phyloP scores from a whole-genome alignment of 2,329 filamentous ascomycete genomes.

The Neopestalotiopsis sp. region DNA sequence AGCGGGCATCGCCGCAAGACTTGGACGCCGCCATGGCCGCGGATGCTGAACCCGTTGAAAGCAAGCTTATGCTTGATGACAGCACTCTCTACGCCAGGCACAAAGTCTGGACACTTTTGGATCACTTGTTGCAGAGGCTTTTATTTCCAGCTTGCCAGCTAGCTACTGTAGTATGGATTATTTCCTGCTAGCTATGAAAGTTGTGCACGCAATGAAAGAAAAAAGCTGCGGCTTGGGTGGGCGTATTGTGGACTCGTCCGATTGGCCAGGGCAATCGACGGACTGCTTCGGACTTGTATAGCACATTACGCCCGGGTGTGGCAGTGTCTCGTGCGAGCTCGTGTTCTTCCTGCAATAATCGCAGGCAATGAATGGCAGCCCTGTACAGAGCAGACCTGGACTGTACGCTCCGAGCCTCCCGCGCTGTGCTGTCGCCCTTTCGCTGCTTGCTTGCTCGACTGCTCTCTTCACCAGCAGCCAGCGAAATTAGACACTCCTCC shows the following conservation, averaged over 20 bases:
- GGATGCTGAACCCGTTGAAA: slow-evolving; percentile 1
- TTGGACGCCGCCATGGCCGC: neutral
- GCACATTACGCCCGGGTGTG: slow-evolving; percentile 7
- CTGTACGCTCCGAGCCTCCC: neutral
- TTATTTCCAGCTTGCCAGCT: neutral
- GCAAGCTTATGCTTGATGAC: neutral
- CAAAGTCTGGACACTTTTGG: neutral
- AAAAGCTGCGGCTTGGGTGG: neutral
- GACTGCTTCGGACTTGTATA: neutral
- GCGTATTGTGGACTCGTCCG: neutral
- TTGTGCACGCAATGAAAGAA: neutral
- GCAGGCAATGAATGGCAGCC: neutral
- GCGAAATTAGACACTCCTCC: neutral
- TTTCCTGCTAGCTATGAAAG: neutral
- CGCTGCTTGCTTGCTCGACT: neutral
- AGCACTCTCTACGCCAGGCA: neutral
- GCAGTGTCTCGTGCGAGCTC: slow-evolving; percentile 11
- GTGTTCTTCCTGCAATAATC: slow-evolving; percentile 16
- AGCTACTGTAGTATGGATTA: neutral
- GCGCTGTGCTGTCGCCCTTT: neutral
- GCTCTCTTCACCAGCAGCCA: neutral
- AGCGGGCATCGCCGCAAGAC: slow-evolving; percentile 10
- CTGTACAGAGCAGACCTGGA: neutral
- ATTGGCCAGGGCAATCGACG: neutral
- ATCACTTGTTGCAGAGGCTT: neutral